Base-by-base conservation (phyloP, 2,329 filamentous ascomycete genomes). In the Ophioceras dolichostomum region DNA sequence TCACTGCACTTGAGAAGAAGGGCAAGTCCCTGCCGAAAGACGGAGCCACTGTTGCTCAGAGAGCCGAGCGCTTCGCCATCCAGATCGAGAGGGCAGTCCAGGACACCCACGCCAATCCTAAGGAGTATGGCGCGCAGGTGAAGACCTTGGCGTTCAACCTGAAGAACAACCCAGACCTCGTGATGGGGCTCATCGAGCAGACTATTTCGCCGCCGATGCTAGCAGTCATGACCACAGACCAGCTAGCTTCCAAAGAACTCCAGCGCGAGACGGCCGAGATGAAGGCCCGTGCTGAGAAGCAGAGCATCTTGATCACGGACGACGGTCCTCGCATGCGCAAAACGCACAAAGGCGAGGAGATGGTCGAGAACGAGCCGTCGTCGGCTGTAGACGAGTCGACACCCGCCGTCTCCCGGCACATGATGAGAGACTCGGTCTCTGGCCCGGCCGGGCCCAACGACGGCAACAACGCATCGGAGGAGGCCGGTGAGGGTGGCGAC, bases 331-430 rank as follows among this genome's bases (percentile, higher is more conserved):
- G 87, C 3, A 79, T 95, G 39, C 75, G 87, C 49, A 78, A 84
- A 47, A 95, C 89, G 2, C 89, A 96, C 63, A 96, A 96, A 58
- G 91, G 91, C 10, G 88, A 95, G 41, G 91, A 96, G 54, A 59
- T 94, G 13, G 71, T 96, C 13, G 87, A 89, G 43, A 77, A 82
- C 32, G 85, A 93, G 24, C 28, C 35, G 10, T 22, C 35, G 1
- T 20, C 28, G 18, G n/a, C 19, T 5, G 19, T 22, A 5, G 36
- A 38, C 22, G 36, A 24, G n/a, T 7, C 27, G 5, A n/a, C n/a
- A n/a, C 30, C 29, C 7, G 19, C 16, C 24, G 34, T 19, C 16
- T 19, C 26, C 5, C 21, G 20, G 10, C 21, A 21, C 19, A 34
- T 34, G 5, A 19, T 22, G 5, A 14, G 21, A 19, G 21, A 34